A percentile compares a stretch with the other conserved stretches of the same genome.
These are phyloP conservation scores for Podospora appendiculata DNA, from an alignment of 495 filamentous ascomycete species.

Conservation along the genomic window DNA sequence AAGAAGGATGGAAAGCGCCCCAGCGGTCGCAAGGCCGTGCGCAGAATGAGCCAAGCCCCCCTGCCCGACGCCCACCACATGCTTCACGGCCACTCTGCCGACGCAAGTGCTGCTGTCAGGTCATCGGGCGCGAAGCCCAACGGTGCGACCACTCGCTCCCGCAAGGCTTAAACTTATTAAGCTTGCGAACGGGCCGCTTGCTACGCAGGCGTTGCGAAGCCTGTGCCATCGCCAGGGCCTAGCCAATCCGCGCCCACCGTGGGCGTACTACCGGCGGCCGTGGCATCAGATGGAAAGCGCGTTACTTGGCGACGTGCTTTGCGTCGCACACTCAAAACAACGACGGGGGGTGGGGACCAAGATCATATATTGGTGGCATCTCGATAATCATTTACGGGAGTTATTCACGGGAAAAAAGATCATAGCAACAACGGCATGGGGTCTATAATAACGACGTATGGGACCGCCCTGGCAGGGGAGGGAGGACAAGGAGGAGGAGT, in stretches of 20 bases:
- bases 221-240: background rate
- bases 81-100: slow-evolving; percentile 18
- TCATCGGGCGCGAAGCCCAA: slow-evolving; percentile 42
- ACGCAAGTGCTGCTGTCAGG: slow-evolving; percentile 30
- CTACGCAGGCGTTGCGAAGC: background rate
- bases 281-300: background rate
- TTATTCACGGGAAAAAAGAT: slow-evolving; percentile 19
- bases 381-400: slow-evolving; percentile 28
- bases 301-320: background rate
- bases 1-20: slow-evolving; percentile 69
- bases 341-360: background rate
- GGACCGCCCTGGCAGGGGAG: background rate
- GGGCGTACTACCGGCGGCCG: background rate
- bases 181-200: background rate
- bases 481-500: background rate
- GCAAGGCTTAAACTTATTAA: slow-evolving; percentile 43
- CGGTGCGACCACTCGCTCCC: slow-evolving; percentile 44
- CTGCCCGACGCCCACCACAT: slow-evolving; percentile 41
- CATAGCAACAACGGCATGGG: slow-evolving; percentile 14
- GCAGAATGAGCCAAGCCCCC: slow-evolving; percentile 46
- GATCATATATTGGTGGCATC: slow-evolving; percentile 19
- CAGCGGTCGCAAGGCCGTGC: slow-evolving; percentile 47
- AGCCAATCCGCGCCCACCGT: background rate
- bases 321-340: background rate
- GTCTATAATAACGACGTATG: slow-evolving; percentile 20